A percentile compares a stretch with the other conserved stretches of the same genome.
Evolutionary conservation across 192 early-diverging fungal species (phyloP).

Genomic region (Podila minutissima): DNA sequence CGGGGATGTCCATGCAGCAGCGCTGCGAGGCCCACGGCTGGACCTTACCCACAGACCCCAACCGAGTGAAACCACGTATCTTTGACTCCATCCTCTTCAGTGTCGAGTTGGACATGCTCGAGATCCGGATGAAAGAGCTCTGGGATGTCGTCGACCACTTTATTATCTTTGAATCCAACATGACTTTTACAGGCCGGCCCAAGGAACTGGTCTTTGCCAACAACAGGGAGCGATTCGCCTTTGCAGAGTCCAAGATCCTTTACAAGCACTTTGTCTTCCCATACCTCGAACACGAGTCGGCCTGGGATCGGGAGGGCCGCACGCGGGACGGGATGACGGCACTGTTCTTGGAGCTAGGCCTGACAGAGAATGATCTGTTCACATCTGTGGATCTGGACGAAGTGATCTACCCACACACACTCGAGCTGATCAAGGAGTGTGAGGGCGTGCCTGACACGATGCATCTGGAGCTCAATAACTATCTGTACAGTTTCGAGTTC

Average conservation of each 20-base stretch:
- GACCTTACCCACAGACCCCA: too few relatives aligned
- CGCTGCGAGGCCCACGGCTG: too few relatives aligned
- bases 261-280: slow-evolving; percentile 45
- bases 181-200: slow-evolving; percentile 53
- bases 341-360: slow-evolving; percentile 19
- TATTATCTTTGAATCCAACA: slow-evolving; percentile 60
- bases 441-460: slow-evolving; percentile 52
- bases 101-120: slow-evolving; percentile 66
- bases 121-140: slow-evolving; percentile 53
- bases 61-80: too few relatives aligned
- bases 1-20: too few relatives aligned
- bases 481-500: slow-evolving; percentile 70
- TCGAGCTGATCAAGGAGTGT: slow-evolving; percentile 57
- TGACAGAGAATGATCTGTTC: slow-evolving; percentile 52
- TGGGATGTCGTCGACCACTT: slow-evolving; percentile 62
- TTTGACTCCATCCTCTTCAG: slow-evolving; percentile 9
- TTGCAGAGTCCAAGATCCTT: slow-evolving; percentile 59
- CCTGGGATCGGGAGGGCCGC: slow-evolving; percentile 59
- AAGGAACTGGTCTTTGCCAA: slow-evolving; percentile 57
- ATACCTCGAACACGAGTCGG: slow-evolving; percentile 39
- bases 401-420: slow-evolving; percentile 52
- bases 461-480: slow-evolving; percentile 63
- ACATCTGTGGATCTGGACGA: slow-evolving; percentile 71
- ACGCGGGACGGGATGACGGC: slow-evolving; percentile 56
- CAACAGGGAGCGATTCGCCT: slow-evolving; percentile 59